A percentile compares a stretch with the other conserved stretches of the same genome.
Conservation (phyloP, 345 rosid species). For the Bretschneidera sinensis region DNA sequence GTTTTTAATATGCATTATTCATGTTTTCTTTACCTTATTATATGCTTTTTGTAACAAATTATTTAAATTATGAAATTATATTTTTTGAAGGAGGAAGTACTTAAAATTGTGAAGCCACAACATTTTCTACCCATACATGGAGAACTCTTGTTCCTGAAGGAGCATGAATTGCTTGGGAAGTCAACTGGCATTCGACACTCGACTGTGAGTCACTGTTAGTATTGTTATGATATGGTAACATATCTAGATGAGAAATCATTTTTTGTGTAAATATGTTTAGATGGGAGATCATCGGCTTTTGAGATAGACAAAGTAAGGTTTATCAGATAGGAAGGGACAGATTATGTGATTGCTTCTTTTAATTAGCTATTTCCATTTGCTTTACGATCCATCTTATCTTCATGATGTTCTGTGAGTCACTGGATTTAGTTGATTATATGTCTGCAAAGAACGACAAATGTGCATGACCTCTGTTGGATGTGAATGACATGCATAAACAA, state of each 20-base stretch:
- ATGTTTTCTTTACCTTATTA: too few relatives aligned
- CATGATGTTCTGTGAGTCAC: not conserved
- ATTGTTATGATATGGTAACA: not conserved
- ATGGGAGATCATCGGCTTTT: not conserved
- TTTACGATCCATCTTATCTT: not conserved
- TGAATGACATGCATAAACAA: too few relatives aligned
- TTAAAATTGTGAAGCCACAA: conserved; percentile 92
- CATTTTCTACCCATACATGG: conserved; percentile 98
- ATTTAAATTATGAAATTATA: not conserved
- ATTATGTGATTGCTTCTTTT: not conserved
- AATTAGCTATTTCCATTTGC: not conserved
- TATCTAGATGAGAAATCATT: not conserved
- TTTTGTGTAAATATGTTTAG: too few relatives aligned
- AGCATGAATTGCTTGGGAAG: conserved; percentile 92
- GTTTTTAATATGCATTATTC: too few relatives aligned
- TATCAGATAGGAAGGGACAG: not conserved
- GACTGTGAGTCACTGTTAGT: conserved; percentile 57
- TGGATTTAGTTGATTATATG: not conserved
- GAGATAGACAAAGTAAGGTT: not conserved
- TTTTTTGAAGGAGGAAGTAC: conserved; percentile 84
- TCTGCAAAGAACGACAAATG: not conserved
- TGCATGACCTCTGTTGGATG: not conserved
- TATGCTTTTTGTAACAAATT: too few relatives aligned
- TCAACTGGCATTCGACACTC: conserved; percentile 92
- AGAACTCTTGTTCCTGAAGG: conserved; percentile 94